Percentiles rank a stretch among this genome's conserved stretches.
These are phyloP conservation scores for Grigorovia transvaalensis DNA, from an alignment of 805 yeast species.

Conservation along the genomic window DNA sequence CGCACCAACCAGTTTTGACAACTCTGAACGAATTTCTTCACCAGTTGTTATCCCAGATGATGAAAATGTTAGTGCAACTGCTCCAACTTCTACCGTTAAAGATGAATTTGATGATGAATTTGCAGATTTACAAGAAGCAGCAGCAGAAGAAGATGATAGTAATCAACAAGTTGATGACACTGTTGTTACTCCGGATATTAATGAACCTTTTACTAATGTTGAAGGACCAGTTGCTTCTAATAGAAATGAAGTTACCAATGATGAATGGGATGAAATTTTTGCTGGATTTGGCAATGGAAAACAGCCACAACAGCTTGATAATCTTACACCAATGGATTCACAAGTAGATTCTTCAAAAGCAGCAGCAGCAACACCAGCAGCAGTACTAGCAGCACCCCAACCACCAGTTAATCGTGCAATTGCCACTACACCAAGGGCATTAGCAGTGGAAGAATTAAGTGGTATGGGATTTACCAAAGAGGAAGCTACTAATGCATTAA, in stretches of 20 bases:
- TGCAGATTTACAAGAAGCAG: conserved; percentile 36
- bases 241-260: conserved; percentile 31
- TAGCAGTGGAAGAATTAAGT: conserved; percentile 65
- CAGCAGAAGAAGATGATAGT: conserved; percentile 30
- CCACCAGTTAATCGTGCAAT: conserved; percentile 21
- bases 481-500: conserved; percentile 59
- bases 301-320: conserved; percentile 4
- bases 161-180: conserved; percentile 12
- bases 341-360: too few species aligned
- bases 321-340: neutral
- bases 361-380: too few species aligned
- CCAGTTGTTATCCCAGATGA: conserved; percentile 15
- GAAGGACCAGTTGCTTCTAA: neutral
- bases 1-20: neutral
- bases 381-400: conserved; percentile 4
- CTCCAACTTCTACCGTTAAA: conserved; percentile 2
- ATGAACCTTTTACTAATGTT: conserved; percentile 14
- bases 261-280: conserved; percentile 91
- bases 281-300: conserved; percentile 66
- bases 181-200: neutral
- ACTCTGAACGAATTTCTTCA: neutral
- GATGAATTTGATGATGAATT: conserved; percentile 35
- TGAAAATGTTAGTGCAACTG: conserved; percentile 3
- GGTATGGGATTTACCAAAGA: conserved; percentile 80
- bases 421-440: conserved; percentile 38